These are phyloP conservation scores for Chrysanthemum makinoi DNA, from an alignment of 129 eudicot species.

Conservation along the genomic window DNA sequence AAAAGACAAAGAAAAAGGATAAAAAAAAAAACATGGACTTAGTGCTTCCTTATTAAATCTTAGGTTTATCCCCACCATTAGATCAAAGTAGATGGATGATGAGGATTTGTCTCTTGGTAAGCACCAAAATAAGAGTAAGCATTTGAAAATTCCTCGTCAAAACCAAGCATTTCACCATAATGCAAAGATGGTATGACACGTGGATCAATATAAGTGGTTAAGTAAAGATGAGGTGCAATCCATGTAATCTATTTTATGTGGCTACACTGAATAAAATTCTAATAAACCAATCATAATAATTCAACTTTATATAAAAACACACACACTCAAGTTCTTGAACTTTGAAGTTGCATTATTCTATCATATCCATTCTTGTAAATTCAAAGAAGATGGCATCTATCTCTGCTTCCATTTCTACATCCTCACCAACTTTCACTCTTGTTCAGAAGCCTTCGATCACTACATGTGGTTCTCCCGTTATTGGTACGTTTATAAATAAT, in stretches of 20 bases:
- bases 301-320: conserved; percentile 34
- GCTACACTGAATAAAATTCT: conserved; percentile 25
- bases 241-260: conserved; percentile 62
- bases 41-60: too few relatives aligned
- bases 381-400: conserved; percentile 68
- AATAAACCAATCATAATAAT: conserved; percentile 25
- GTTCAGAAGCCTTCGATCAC: conserved; percentile 28
- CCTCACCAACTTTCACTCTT: conserved; percentile 37
- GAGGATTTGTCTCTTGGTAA: too few relatives aligned
- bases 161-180: conserved; percentile 20
- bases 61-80: too few relatives aligned
- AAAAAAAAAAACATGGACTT: too few relatives aligned
- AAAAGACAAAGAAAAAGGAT: too few relatives aligned
- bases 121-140: too few relatives aligned
- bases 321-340: conserved; percentile 12
- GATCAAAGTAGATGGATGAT: too few relatives aligned
- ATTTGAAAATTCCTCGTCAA: too few relatives aligned
- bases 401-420: conserved; percentile 71
- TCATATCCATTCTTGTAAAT: conserved; percentile 28
- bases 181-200: conserved; percentile 38
- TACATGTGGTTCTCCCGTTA: conserved; percentile 16
- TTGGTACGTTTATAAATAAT: conserved; percentile 20
- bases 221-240: conserved; percentile 53
- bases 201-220: conserved; percentile 58
- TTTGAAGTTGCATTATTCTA: conserved; percentile 16